Conservation (phyloP, 257 asterid genomes). For the Rehmannia glutinosa region DNA sequence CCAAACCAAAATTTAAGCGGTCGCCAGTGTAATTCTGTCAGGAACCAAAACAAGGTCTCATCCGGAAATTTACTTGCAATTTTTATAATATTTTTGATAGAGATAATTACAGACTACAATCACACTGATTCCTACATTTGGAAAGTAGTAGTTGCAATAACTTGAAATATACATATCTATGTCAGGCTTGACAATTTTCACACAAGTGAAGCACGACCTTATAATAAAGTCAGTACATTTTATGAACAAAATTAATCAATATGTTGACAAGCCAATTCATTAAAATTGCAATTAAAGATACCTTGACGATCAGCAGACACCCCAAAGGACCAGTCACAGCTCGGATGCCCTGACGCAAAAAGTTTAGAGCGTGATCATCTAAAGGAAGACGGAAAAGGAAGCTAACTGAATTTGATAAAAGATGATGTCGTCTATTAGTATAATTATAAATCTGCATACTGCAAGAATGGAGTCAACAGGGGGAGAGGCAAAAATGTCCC, state of each 20-base stretch:
- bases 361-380: conserved; percentile 8
- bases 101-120: not conserved
- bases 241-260: not conserved
- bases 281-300: conserved; percentile 23
- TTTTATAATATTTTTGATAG: not conserved
- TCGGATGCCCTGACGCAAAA: conserved; percentile 70
- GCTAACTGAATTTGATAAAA: conserved; percentile 7
- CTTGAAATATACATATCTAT: not conserved
- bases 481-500: conserved; percentile 97
- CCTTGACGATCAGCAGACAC: conserved; percentile 94
- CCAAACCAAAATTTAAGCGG: conserved; percentile 94
- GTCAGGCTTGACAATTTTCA: not conserved
- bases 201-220: not conserved
- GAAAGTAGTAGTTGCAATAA: not conserved
- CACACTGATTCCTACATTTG: not conserved
- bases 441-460: conserved; percentile 47
- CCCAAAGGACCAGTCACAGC: conserved; percentile 93
- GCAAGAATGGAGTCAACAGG: conserved; percentile 89
- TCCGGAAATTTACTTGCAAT: not conserved
- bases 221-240: not conserved
- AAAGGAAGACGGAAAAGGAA: conserved; percentile 8
- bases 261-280: not conserved
- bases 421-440: conserved; percentile 1
- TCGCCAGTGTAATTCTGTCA: conserved; percentile 93
- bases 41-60: conserved; percentile 6